Evolutionary conservation across 305 asterid species (phyloP), one percentile per base, ranked within the genome.

Genomic region (Solanum hybrid): DNA sequence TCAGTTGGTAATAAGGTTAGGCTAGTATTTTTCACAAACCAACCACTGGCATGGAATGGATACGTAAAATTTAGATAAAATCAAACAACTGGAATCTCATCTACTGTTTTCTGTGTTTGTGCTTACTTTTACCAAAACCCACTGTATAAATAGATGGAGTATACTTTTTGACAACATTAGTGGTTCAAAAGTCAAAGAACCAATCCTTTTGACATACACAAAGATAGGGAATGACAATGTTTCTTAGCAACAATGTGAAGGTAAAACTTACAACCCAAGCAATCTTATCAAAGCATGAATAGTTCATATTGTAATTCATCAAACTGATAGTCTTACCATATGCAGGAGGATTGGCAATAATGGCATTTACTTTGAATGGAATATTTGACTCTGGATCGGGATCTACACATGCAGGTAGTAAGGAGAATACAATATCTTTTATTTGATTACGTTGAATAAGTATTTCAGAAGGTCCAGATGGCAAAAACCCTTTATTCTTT

Each of bases 401-500:
- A 84, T 91, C 95, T 75, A 79, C 88, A 82, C 98, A 97, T 36
- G 98, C 98, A 20, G 96, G 95, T 88, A 92, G 94, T 85, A 97
- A 92, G 89, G 98, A 95, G 92, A 95, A 97, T 89, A 97, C 92
- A 17, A 97, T 96, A 10, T 95, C 96, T 92, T 93, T 95, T 87
- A 97, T 95, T 88, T 97, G 98, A 88, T 90, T 92, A 40, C 98
- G 94, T 88, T 97, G 99, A 89, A 94, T 93, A 0, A 85, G 91
- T 92, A 97, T 93, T 93, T 97, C 99, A 56, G 98, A 96, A 91
- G 98, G 98, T 89, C 95, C 99, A 78, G 99, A 97, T n/a, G 99
- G 99, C 92, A 97, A 92, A 95, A 97, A 96, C 34, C 99, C 99
- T 96, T 97, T 97, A 88, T 97, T 96, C 94, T 96, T 97, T 35